Evolutionary conservation across 371 early-diverging fungal species (phyloP).

Genomic region (Mucor circinelloides): DNA sequence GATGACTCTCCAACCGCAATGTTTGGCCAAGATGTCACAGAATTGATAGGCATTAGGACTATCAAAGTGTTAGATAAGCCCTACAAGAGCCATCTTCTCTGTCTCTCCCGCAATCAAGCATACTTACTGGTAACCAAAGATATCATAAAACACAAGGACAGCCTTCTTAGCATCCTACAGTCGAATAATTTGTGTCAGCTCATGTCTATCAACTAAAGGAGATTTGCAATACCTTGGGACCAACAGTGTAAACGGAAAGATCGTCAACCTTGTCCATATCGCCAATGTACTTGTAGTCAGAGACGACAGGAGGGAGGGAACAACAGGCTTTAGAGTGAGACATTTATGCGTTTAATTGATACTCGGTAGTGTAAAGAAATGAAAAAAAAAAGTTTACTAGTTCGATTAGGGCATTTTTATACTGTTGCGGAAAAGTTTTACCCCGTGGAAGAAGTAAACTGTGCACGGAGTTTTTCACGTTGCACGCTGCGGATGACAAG

Average conservation of each 20-base stretch:
- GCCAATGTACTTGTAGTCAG: constrained; percentile 60
- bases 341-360: constrained; percentile 30
- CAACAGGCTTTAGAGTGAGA: constrained; percentile 64
- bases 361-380: background rate
- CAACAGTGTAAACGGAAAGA: constrained; percentile 41
- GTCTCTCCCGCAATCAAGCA: background rate
- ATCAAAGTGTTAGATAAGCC: background rate
- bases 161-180: constrained; percentile 44
- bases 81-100: too few species aligned
- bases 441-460: background rate
- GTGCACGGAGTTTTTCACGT: too few species aligned
- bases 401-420: background rate
- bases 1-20: constrained; percentile 61
- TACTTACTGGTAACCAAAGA: constrained; percentile 48
- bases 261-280: constrained; percentile 45
- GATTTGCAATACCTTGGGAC: constrained; percentile 29
- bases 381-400: background rate
- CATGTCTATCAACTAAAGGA: background rate
- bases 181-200: background rate
- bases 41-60: constrained; percentile 62
- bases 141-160: constrained; percentile 52
- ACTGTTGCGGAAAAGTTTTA: background rate
- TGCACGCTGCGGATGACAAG: too few species aligned
- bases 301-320: constrained; percentile 61
- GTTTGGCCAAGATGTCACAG: constrained; percentile 63